These are phyloP conservation scores for Tetrapisispora phaffii DNA, from an alignment of 805 yeast genomes.

Conservation along the genomic window DNA sequence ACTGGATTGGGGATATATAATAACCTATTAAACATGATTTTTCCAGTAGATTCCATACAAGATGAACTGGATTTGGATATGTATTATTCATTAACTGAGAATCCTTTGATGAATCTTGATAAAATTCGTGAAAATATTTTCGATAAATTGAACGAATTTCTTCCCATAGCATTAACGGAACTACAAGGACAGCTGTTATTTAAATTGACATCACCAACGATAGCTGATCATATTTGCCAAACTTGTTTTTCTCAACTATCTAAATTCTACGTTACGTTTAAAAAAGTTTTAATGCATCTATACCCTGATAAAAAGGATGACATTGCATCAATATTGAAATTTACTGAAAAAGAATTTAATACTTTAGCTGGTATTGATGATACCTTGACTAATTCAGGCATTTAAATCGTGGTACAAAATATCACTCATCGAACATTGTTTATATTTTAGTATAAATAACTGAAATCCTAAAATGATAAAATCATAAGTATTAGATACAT, in stretches of 20 bases:
- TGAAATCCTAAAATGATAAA: neutral
- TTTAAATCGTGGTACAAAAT: neutral
- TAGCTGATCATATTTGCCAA: conserved; percentile 46
- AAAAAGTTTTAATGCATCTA: conserved; percentile 28
- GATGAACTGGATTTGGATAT: conserved; percentile 51
- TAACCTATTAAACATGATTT: conserved; percentile 63
- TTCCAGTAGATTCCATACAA: conserved; percentile 41
- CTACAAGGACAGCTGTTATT: conserved; percentile 45
- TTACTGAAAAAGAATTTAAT: conserved; percentile 41
- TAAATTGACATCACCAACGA: conserved; percentile 52
- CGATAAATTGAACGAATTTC: conserved; percentile 30
- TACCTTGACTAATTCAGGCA: neutral
- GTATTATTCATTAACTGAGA: conserved; percentile 57
- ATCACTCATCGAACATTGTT: neutral
- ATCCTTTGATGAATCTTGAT: conserved; percentile 37
- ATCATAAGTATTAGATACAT: neutral
- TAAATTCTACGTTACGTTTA: conserved; percentile 30
- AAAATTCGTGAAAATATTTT: conserved; percentile 39
- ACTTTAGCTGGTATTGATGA: conserved; percentile 60
- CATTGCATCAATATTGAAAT: conserved; percentile 19
- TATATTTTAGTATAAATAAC: neutral
- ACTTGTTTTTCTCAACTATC: conserved; percentile 42
- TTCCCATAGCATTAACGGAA: conserved; percentile 55
- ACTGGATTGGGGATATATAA: conserved; percentile 50
- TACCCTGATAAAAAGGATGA: conserved; percentile 23